Percentiles rank a stretch among this genome's conserved stretches.
Conservation (phyloP, 1,284 basidiomycete genomes). For the Rhizopogon parksii region DNA sequence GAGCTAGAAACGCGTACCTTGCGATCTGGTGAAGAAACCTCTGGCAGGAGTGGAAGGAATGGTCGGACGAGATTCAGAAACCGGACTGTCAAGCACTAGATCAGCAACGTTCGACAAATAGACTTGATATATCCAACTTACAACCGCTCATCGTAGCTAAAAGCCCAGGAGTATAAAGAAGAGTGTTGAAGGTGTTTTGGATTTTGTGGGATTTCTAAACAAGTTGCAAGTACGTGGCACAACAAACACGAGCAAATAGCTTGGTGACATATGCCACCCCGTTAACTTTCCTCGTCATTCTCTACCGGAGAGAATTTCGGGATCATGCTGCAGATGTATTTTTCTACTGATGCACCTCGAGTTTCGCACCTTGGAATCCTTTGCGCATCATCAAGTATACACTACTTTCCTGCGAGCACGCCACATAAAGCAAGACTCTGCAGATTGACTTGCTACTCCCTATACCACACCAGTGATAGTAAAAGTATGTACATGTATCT, state of each 20-base stretch:
- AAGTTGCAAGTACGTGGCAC: constrained; percentile 24
- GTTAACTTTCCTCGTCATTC: no score
- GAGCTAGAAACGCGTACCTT: constrained; percentile 51
- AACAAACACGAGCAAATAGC: constrained; percentile 26
- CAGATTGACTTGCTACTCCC: no score
- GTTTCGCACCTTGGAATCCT: no score
- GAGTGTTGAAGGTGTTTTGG: constrained; percentile 8
- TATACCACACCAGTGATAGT: no score
- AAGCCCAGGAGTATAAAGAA: constrained; percentile 15
- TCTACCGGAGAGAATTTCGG: neutral
- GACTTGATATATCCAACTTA: constrained; percentile 16
- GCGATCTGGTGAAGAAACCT: constrained; percentile 93
- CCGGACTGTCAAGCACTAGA: constrained; percentile 54
- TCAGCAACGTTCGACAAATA: neutral
- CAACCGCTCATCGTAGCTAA: constrained; percentile 33
- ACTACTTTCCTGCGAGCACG: no score
- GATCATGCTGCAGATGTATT: no score
- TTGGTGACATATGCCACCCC: no score
- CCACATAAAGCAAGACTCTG: no score
- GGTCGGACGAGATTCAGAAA: constrained; percentile 95
- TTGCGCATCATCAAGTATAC: no score
- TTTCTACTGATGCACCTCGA: no score
- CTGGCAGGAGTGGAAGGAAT: constrained; percentile 88
- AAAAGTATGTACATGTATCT: no score
- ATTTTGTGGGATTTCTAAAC: constrained; percentile 10